Percentiles rank a stretch among this genome's conserved stretches.
Evolutionary conservation across 1,284 basidiomycete genomes (phyloP).

Genomic region (Tremellales sp.): DNA sequence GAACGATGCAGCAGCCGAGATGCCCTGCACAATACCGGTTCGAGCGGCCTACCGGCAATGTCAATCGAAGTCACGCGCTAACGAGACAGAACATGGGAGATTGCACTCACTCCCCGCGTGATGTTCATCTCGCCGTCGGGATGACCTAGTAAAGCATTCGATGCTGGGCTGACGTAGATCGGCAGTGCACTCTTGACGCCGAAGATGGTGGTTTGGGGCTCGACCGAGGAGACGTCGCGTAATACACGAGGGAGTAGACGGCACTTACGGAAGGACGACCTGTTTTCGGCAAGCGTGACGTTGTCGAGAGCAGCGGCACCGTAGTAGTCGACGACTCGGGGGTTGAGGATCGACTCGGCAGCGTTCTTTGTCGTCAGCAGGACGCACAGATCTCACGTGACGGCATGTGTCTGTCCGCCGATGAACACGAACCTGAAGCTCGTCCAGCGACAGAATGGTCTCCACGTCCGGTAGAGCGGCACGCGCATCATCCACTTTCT

Average conservation of each 20-base stretch:
- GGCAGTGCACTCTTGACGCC: constrained; percentile 36
- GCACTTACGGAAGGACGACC: constrained; percentile 49
- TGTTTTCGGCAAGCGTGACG: constrained; percentile 50
- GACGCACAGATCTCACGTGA: too few species aligned
- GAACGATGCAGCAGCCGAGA: constrained; percentile 40
- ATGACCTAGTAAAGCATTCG: constrained; percentile 51
- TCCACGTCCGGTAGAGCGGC: constrained; percentile 21
- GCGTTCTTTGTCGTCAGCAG: constrained; percentile 19
- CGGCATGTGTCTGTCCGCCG: too few species aligned
- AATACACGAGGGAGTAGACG: constrained; percentile 53
- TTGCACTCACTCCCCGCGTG: constrained; percentile 35
- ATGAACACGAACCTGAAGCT: constrained; percentile 26
- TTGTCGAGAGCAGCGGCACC: constrained; percentile 44
- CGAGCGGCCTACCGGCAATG: constrained; percentile 40
- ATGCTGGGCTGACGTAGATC: constrained; percentile 51
- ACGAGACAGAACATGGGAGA: too few species aligned
- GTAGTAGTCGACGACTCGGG: constrained; percentile 28
- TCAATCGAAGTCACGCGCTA: not conserved
- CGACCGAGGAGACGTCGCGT: constrained; percentile 33
- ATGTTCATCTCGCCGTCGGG: constrained; percentile 53
- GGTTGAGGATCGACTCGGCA: constrained; percentile 37
- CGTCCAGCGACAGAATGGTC: constrained; percentile 23
- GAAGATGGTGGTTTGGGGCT: constrained; percentile 40
- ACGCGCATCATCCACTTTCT: constrained; percentile 15
- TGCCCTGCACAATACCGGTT: constrained; percentile 39